Percentiles rank a stretch among this genome's conserved stretches.
phyloP scores from a whole-genome alignment of 2,329 filamentous ascomycete genomes.

The Beauveria medogensis region DNA sequence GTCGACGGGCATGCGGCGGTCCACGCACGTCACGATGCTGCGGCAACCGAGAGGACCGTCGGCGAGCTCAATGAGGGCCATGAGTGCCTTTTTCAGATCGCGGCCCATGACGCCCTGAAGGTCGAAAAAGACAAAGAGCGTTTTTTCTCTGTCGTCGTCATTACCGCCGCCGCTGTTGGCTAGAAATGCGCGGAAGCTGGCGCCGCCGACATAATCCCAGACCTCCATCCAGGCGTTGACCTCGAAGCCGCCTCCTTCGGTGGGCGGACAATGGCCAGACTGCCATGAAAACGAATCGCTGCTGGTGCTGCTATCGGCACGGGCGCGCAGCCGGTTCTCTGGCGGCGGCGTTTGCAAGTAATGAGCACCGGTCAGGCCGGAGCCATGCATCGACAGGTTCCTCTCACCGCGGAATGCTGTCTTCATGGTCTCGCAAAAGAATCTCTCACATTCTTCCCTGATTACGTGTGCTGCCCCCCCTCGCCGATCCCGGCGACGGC shows the following conservation, averaged over 20 bases:
- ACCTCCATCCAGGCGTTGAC: constrained; percentile 65
- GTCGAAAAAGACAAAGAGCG: constrained; percentile 85
- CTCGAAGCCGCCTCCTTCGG: constrained; percentile 23
- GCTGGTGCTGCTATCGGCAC: constrained; percentile 16
- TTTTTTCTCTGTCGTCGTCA: constrained; percentile 57
- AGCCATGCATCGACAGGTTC: constrained; percentile 67
- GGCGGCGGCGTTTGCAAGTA: constrained; percentile 46
- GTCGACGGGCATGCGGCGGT: constrained; percentile 56
- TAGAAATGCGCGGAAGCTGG: constrained; percentile 80
- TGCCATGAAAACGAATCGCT: constrained; percentile 11
- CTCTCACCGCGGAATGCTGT: constrained; percentile 94
- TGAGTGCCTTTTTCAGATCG: constrained; percentile 84
- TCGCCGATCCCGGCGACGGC: constrained; percentile 45
- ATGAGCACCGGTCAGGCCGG: constrained; percentile 72
- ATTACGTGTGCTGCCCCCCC: constrained; percentile 94
- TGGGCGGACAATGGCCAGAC: constrained; percentile 7
- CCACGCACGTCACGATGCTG: constrained; percentile 72
- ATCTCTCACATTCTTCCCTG: constrained; percentile 99
- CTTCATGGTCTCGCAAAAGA: constrained; percentile 96
- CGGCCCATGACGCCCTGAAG: constrained; percentile 56
- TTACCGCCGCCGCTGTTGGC: constrained; percentile 41
- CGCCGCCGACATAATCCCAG: constrained; percentile 78
- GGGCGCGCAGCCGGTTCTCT: constrained; percentile 35
- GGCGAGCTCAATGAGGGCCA: constrained; percentile 84
- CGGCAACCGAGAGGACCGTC: constrained; percentile 67